A percentile compares a stretch with the other conserved stretches of the same genome.
Conservation (phyloP, 2,329 filamentous ascomycete species). For the Orbilia javanica region DNA sequence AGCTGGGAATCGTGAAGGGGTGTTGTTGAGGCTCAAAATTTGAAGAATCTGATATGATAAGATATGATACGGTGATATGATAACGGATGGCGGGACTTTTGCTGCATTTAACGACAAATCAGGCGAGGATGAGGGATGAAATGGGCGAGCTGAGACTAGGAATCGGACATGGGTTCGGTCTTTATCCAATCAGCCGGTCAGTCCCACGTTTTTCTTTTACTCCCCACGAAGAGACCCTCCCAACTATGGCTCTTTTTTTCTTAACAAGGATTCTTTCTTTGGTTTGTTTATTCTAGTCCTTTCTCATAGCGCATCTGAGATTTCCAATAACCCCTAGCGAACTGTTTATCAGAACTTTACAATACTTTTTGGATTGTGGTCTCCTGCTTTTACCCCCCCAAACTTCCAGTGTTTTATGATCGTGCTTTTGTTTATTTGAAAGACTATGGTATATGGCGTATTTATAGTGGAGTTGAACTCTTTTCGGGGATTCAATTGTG, state of each 20-base stretch:
- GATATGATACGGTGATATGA: constrained; percentile 13
- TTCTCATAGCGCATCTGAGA: constrained; percentile 29
- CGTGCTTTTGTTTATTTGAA: constrained; percentile 27
- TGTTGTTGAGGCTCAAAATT: constrained; percentile 3
- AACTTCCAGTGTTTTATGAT: constrained; percentile 5
- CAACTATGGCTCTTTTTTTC: constrained; percentile 2
- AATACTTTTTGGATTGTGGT: neutral
- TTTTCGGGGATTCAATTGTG: constrained; percentile 18
- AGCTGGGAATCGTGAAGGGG: constrained; percentile 80
- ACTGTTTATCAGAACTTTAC: constrained; percentile 6
- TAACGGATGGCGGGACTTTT: neutral
- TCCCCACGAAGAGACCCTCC: constrained; percentile 1
- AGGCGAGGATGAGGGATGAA: neutral
- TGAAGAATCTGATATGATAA: constrained; percentile 42
- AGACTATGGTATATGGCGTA: constrained; percentile 58
- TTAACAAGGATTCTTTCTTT: constrained; percentile 2
- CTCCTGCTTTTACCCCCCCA: neutral
- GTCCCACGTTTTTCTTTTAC: constrained; percentile 33
- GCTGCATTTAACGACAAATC: neutral
- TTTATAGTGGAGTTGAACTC: constrained; percentile 42
- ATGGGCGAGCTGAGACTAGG: constrained; percentile 5
- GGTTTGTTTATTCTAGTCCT: constrained; percentile 1
- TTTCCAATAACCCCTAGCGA: neutral
- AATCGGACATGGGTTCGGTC: constrained; percentile 3
- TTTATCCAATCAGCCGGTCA: constrained; percentile 44